Percentiles rank a stretch among this genome's conserved stretches.
Conservation (phyloP, 2,329 filamentous ascomycete species). For the Trichoderma koningiopsis region DNA sequence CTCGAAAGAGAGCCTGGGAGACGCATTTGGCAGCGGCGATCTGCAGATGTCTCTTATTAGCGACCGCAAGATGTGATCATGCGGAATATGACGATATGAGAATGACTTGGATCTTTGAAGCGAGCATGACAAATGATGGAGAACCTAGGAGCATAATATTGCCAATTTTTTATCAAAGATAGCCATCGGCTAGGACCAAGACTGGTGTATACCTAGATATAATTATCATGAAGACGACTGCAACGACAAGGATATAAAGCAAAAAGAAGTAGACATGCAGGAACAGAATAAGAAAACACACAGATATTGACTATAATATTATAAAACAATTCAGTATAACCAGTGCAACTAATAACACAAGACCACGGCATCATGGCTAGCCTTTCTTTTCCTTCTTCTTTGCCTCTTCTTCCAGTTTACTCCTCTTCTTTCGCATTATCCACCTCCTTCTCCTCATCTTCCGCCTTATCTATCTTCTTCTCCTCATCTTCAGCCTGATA, state of each 20-base stretch:
- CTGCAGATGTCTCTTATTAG: not conserved
- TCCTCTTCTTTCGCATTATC: not conserved
- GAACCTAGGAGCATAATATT: not conserved
- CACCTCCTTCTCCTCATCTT: not conserved
- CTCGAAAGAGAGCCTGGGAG: not conserved
- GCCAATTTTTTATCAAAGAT: not conserved
- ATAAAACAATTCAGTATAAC: not conserved
- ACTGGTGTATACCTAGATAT: not conserved
- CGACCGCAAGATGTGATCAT: not conserved
- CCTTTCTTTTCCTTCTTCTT: not conserved
- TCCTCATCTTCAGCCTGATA: not conserved
- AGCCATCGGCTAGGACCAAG: not conserved
- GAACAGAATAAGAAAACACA: not conserved
- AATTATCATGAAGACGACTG: not conserved
- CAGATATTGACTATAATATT: not conserved
- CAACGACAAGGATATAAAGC: not conserved
- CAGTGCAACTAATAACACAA: not conserved
- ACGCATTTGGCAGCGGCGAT: not conserved
- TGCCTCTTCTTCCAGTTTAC: not conserved
- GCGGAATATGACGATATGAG: not conserved
- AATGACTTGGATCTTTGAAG: not conserved
- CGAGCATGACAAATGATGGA: not conserved
- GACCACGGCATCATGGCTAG: not conserved
- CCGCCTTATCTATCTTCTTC: not conserved
- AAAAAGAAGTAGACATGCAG: not conserved